A percentile compares a stretch with the other conserved stretches of the same genome.
These are phyloP conservation scores for Fusarium verrucosum DNA, from an alignment of 2,329 filamentous ascomycete genomes.

Conservation along the genomic window DNA sequence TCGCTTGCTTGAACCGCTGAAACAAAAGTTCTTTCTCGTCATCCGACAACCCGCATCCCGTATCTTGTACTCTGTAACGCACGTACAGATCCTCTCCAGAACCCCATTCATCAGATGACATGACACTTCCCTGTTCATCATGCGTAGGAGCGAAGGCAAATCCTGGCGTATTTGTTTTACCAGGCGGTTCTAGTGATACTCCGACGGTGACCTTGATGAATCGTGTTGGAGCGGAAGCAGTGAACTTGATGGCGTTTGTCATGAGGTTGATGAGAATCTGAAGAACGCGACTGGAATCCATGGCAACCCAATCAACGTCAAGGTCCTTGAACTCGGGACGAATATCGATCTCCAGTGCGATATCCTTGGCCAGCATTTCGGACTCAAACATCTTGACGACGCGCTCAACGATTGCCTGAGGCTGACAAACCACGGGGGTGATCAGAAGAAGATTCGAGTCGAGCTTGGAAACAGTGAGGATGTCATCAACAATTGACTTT, in stretches of 20 bases:
- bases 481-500: constrained; percentile 77
- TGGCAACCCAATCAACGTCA: constrained; percentile 68
- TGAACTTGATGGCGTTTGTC: constrained; percentile 84
- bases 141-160: constrained; percentile 20
- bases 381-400: constrained; percentile 80
- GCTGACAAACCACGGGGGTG: constrained; percentile 72
- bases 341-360: constrained; percentile 69
- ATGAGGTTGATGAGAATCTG: constrained; percentile 82
- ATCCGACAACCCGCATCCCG: constrained; percentile 68
- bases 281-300: constrained; percentile 78
- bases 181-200: constrained; percentile 48
- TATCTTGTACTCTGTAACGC: constrained; percentile 69
- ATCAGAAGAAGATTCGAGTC: constrained; percentile 77
- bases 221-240: constrained; percentile 49
- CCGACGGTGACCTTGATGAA: constrained; percentile 61
- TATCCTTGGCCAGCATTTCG: constrained; percentile 72
- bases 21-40: constrained; percentile 73
- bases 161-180: background rate
- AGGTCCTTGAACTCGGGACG: constrained; percentile 65
- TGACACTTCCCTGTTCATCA: constrained; percentile 12
- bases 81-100: constrained; percentile 49
- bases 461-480: constrained; percentile 76
- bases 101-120: constrained; percentile 46
- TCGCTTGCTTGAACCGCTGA: constrained; percentile 72
- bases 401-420: constrained; percentile 69